Conservation (phyloP, 1,139 yeast genomes). For the Suhomyces maxii region DNA sequence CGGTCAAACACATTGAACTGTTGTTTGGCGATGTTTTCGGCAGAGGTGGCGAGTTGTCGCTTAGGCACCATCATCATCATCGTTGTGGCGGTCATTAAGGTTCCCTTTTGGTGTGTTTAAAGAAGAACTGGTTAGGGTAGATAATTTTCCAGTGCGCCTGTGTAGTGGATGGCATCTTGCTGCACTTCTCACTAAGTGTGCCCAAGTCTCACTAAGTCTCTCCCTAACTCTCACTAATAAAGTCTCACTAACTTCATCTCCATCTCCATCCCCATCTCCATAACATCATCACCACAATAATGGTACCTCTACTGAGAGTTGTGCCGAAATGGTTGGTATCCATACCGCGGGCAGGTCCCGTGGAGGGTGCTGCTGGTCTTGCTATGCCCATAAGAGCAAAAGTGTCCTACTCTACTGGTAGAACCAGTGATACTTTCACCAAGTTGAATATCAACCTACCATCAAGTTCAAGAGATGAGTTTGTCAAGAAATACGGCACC, state of each 20-base stretch:
- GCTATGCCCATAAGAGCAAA: no score
- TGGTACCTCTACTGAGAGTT: no score
- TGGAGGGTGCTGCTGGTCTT: background rate
- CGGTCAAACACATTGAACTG: conserved; percentile 69
- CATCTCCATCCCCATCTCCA: no score
- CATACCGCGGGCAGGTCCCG: background rate
- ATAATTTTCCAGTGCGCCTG: background rate
- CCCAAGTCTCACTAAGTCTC: no score
- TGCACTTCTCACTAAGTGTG: no score
- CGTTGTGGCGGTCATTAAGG: no score
- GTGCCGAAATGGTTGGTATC: background rate
- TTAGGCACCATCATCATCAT: conserved; percentile 5
- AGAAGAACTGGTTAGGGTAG: background rate
- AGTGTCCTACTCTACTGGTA: background rate
- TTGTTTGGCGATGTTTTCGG: conserved; percentile 20
- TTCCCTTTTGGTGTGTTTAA: no score
- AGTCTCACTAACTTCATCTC: no score
- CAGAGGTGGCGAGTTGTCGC: conserved; percentile 27
- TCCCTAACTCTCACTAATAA: no score
- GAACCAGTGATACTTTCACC: background rate
- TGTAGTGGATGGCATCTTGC: no score
- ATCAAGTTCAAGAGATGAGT: background rate
- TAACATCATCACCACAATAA: no score
- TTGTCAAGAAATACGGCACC: background rate
- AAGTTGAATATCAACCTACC: conserved; percentile 1